phyloP scores from a whole-genome alignment of 495 filamentous ascomycete species.

The Tricharina praecox region DNA sequence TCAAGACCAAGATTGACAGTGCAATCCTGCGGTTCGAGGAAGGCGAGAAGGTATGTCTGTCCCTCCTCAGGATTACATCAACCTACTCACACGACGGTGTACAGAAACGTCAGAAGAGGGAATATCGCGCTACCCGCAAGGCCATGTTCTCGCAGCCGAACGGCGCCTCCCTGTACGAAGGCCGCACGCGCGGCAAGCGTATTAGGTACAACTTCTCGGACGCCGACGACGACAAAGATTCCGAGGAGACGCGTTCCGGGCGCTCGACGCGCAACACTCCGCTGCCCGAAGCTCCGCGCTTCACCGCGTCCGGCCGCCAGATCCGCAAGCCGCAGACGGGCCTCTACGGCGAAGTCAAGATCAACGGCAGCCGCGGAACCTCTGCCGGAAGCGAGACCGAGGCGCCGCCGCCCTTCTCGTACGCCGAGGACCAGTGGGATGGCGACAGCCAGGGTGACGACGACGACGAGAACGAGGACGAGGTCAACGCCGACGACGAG shows the following conservation, averaged over 20 bases:
- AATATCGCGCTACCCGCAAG: conserved; percentile 75
- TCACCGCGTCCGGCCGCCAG: conserved; percentile 80
- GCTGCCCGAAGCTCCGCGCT: conserved; percentile 46
- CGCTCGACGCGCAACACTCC: conserved; percentile 51
- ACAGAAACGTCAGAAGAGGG: conserved; percentile 78
- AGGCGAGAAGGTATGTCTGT: conserved; percentile 75
- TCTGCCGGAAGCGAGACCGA: conserved; percentile 6
- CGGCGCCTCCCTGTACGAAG: conserved; percentile 86
- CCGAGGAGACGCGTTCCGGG: conserved; percentile 10
- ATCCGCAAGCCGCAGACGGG: conserved; percentile 48
- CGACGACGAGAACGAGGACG: conserved; percentile 37
- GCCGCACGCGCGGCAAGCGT: conserved; percentile 84
- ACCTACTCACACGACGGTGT: not conserved
- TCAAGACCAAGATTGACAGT: conserved; percentile 59
- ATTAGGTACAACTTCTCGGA: conserved; percentile 93
- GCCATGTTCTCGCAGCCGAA: conserved; percentile 73
- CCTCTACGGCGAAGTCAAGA: conserved; percentile 42
- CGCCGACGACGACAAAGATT: conserved; percentile 50
- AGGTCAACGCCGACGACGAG: conserved; percentile 15
- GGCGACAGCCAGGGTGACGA: conserved; percentile 22
- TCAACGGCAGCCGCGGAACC: conserved; percentile 22
- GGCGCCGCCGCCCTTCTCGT: not conserved
- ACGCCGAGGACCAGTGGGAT: conserved; percentile 4
- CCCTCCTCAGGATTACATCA: conserved; percentile 12
- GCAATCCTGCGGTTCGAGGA: conserved; percentile 90